These are phyloP conservation scores for Globisporangium polare DNA, from an alignment of 352 stramenopile genomes.

Conservation along the genomic window DNA sequence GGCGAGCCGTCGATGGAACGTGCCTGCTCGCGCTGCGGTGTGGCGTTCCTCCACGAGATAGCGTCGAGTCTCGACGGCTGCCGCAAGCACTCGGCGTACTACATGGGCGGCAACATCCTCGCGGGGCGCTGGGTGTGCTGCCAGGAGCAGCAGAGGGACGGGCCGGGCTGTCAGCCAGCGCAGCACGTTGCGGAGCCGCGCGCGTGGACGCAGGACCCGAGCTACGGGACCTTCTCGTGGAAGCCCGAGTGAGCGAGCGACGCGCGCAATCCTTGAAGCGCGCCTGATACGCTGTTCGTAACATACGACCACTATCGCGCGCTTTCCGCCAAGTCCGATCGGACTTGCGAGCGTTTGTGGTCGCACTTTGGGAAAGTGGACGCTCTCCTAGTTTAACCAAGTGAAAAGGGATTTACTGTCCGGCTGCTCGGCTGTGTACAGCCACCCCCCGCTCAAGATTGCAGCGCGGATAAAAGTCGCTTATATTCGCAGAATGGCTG, in stretches of 20 bases:
- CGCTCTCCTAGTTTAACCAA: too few relatives aligned
- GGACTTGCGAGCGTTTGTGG: too few relatives aligned
- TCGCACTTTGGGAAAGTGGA: too few relatives aligned
- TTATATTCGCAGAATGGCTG: too few relatives aligned
- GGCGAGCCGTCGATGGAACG: not conserved
- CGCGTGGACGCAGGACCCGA: conserved; percentile 28
- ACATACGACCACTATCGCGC: too few relatives aligned
- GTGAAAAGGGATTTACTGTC: too few relatives aligned
- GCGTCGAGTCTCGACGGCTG: conserved; percentile 28
- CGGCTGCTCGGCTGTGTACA: too few relatives aligned
- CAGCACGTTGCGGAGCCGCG: conserved; percentile 28
- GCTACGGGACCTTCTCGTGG: conserved; percentile 43
- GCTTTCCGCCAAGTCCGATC: too few relatives aligned
- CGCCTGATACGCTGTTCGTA: not conserved
- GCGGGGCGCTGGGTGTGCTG: conserved; percentile 51
- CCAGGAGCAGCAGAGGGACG: conserved; percentile 29
- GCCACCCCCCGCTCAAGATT: too few relatives aligned
- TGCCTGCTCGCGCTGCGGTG: conserved; percentile 36
- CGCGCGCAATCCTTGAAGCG: not conserved
- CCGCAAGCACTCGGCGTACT: conserved; percentile 43
- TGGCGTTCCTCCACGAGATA: conserved; percentile 25
- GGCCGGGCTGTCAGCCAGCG: conserved; percentile 28
- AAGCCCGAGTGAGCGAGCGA: conserved; percentile 9
- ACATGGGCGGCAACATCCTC: conserved; percentile 37
- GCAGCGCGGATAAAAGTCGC: too few relatives aligned